Evolutionary conservation across 2,329 filamentous ascomycete genomes (phyloP), one percentile per base, ranked within the genome.

Genomic region (Epichloe aotearoae): DNA sequence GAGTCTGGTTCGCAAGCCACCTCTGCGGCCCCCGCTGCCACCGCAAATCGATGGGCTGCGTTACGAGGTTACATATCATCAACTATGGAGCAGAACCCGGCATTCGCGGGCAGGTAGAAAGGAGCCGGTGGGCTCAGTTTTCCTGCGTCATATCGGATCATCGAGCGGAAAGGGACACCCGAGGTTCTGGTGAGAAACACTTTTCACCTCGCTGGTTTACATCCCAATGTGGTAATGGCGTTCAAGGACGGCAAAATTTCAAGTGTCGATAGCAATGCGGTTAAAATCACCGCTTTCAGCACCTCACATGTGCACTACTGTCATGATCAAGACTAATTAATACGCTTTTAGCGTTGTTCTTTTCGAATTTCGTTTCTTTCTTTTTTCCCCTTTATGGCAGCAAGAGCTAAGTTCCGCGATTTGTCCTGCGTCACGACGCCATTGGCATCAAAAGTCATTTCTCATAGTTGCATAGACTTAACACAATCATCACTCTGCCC

Each of bases 51-150:
- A 50, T 96, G 88, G 85, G 85, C 85, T 33, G 88, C 88, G 15
- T 65, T 97, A 66, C 80, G 90, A 59, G 82, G 75, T 10, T 94
- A 91, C 62, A 94, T 96, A 48, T 84, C 86, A 2, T 77, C 83
- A 41, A 96, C 88, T 1, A 88, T 95, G 82, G 88, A 95, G 69
- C 85, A 88, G 66, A 91, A 91, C 59, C 80, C 84, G 14, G 86
- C 84, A 3, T 95, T 95, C 58, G 52, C 54, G 19, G 57, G 52
- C 19, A 62, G 65, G 50, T 47, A 45, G 48, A 17, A 46, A 3
- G n/a, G 12, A 26, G 17, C 38, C 5, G 11, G 14, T 12, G 3
- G 10, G 8, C 11, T 23, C 11, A 11, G 4, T 4, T 17, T 37
- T 34, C 12, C 14, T 14, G 30, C 42, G 15, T 34, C 26, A 11